A percentile compares a stretch with the other conserved stretches of the same genome.
These are phyloP conservation scores for Colletotrichum truncatum DNA, from an alignment of 2,329 filamentous ascomycete genomes.

Conservation along the genomic window DNA sequence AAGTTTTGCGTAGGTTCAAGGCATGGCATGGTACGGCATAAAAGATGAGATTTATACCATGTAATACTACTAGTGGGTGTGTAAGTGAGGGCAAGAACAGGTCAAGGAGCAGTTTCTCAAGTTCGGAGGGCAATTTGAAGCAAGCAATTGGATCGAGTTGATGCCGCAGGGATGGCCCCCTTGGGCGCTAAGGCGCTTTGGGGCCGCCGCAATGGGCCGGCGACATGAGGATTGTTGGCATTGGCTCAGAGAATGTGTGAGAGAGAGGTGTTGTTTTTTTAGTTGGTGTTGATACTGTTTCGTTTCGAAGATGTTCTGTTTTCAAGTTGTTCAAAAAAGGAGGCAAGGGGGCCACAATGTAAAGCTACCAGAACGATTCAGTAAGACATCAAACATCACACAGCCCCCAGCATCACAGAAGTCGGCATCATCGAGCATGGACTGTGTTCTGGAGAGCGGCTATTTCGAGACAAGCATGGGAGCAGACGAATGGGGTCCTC, in stretches of 20 bases:
- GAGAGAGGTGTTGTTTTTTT: background rate
- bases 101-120: background rate
- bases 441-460: background rate
- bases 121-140: background rate
- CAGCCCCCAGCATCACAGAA: background rate
- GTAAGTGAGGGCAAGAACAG: background rate
- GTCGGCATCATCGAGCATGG: background rate
- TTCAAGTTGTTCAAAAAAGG: background rate
- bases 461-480: conserved; percentile 9
- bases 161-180: conserved; percentile 14
- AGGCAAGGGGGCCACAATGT: background rate
- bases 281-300: background rate
- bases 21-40: too few relatives aligned
- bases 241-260: background rate
- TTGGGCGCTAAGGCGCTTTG: conserved; percentile 24
- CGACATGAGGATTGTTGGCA: background rate
- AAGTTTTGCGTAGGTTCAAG: background rate
- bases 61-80: background rate
- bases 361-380: background rate
- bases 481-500: background rate
- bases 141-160: conserved; percentile 26
- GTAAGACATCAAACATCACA: background rate
- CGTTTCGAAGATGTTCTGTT: background rate
- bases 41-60: background rate
- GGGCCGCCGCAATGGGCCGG: conserved; percentile 24